A percentile compares a stretch with the other conserved stretches of the same genome.
Conservation (phyloP, 106 monocot genomes). For the Triglochin maritima region DNA sequence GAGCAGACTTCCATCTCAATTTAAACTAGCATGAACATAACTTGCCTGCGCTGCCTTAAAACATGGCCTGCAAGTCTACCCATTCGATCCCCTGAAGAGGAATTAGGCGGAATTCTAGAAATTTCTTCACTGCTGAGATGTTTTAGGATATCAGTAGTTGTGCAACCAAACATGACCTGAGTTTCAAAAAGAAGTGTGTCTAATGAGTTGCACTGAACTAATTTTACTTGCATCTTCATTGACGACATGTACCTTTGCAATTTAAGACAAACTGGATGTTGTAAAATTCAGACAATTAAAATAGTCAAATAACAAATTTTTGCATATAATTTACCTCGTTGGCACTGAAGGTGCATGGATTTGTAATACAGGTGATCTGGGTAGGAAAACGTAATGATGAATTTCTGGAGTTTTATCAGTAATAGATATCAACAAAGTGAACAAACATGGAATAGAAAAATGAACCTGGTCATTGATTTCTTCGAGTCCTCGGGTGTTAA, state of each 20-base stretch:
- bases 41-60: constrained; percentile 60
- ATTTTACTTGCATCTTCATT: too few relatives aligned
- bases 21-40: neutral
- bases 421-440: neutral
- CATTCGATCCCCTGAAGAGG: constrained; percentile 46
- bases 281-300: too few relatives aligned
- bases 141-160: constrained; percentile 73
- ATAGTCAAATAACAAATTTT: neutral
- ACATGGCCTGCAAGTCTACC: constrained; percentile 67
- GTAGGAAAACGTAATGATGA: neutral
- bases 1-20: neutral
- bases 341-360: constrained; percentile 63
- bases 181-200: neutral
- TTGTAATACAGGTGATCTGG: constrained; percentile 83
- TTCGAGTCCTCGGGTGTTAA: constrained; percentile 48
- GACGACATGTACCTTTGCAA: too few relatives aligned
- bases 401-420: too few relatives aligned
- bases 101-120: constrained; percentile 43
- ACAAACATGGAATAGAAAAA: neutral
- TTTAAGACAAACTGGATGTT: too few relatives aligned
- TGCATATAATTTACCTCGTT: constrained; percentile 57
- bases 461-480: constrained; percentile 58
- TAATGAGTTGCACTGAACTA: too few relatives aligned
- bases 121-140: constrained; percentile 96
- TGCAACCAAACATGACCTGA: constrained; percentile 73